These are phyloP conservation scores for Erysiphe neolycopersici DNA, from an alignment of 2,329 filamentous ascomycete genomes.

Conservation along the genomic window DNA sequence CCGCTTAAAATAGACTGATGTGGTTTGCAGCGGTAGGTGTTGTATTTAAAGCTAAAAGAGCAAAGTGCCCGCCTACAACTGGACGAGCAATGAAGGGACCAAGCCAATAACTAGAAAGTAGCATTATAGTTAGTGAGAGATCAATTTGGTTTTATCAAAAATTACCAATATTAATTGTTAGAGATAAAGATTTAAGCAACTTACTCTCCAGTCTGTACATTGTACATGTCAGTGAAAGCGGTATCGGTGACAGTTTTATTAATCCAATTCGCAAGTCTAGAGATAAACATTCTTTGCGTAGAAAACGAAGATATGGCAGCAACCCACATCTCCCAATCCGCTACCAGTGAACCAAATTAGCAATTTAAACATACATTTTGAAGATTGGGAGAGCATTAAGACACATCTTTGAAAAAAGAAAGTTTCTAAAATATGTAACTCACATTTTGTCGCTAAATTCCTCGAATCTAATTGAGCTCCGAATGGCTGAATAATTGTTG, in stretches of 20 bases:
- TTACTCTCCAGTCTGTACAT: too few relatives aligned
- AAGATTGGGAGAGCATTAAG: neutral
- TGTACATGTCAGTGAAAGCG: too few relatives aligned
- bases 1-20: too few relatives aligned
- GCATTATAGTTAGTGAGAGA: too few relatives aligned
- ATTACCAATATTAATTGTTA: too few relatives aligned
- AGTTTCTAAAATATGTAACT: neutral
- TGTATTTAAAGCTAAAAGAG: slow-evolving; percentile 18
- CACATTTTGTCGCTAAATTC: slow-evolving; percentile 52
- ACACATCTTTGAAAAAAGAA: neutral
- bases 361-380: neutral
- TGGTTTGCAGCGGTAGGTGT: too few relatives aligned
- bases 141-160: too few relatives aligned
- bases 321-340: slow-evolving; percentile 62
- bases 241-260: too few relatives aligned
- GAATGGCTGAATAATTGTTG: slow-evolving; percentile 41
- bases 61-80: slow-evolving; percentile 58
- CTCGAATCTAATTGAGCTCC: slow-evolving; percentile 62
- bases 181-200: too few relatives aligned
- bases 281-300: too few relatives aligned
- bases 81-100: slow-evolving; percentile 24
- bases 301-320: slow-evolving; percentile 20
- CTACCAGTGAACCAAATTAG: neutral
- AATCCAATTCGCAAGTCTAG: too few relatives aligned
- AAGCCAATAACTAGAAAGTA: too few relatives aligned